These are phyloP conservation scores for Davidsoniella neocaledoniae DNA, from an alignment of 2,329 filamentous ascomycete species.

Conservation along the genomic window DNA sequence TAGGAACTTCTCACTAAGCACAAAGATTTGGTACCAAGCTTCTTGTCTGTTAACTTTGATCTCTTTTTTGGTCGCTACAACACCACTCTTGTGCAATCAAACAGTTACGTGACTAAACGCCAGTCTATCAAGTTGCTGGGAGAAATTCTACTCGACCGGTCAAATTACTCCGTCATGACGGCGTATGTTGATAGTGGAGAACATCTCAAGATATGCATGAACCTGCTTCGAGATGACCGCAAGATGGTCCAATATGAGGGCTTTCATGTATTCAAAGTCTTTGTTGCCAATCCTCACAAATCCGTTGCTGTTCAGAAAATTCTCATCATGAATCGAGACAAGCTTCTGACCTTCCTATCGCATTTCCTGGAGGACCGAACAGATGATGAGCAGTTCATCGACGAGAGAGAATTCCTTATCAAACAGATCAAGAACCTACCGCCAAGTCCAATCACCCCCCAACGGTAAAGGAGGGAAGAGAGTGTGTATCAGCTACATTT, in stretches of 20 bases:
- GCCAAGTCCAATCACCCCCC: constrained; percentile 35
- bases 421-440: constrained; percentile 72
- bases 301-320: constrained; percentile 92
- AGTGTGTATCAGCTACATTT: neutral
- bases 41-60: constrained; percentile 78
- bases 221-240: constrained; percentile 79
- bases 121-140: constrained; percentile 96
- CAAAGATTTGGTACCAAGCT: constrained; percentile 77
- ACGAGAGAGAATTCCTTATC: constrained; percentile 93
- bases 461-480: constrained; percentile 22
- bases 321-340: constrained; percentile 87
- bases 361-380: constrained; percentile 88
- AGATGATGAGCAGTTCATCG: constrained; percentile 95
- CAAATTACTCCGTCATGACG: constrained; percentile 98
- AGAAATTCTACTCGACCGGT: constrained; percentile 82
- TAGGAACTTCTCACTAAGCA: constrained; percentile 89
- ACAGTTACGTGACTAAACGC: constrained; percentile 92
- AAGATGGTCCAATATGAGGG: constrained; percentile 99
- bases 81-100: constrained; percentile 68
- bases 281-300: constrained; percentile 97
- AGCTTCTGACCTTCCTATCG: constrained; percentile 73
- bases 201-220: constrained; percentile 97
- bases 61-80: constrained; percentile 90
- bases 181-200: constrained; percentile 89
- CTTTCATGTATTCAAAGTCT: constrained; percentile 99